Base-by-base conservation (phyloP, 2,329 filamentous ascomycete genomes). In the Neofusicoccum cordaticola region DNA sequence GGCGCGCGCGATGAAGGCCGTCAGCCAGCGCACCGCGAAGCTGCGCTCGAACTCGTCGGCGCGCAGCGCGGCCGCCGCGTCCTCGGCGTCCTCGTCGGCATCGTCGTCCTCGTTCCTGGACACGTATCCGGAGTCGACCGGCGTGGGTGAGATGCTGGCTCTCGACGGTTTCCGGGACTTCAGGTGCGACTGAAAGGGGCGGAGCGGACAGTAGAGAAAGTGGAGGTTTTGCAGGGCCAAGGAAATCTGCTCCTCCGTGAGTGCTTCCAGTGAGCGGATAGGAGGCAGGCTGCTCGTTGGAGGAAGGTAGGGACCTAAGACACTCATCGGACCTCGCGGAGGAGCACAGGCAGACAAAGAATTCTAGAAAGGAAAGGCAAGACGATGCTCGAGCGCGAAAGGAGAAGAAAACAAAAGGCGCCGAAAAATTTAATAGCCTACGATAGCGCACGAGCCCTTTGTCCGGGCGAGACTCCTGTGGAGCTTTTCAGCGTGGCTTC, bases 61-160 rank as follows among this genome's bases (percentile, higher is more conserved):
- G 34, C 75, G 73, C 2, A 77, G 68, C 9, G 70, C 67, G 11
- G 71, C 68, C 37, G 70, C 69, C 57, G 70, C 67, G 53, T 75
- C 71, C 50, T 42, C 74, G 69, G 58, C 17, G 37, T 31, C 17
- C n/a, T 65, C 44, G 27, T 17, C 41, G 15, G 68, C 65, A 1
- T 63, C 69, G 41, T 70, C 74, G 41, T 72, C 70, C 41, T 75
- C 73, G 41, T 74, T 72, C 34, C 71, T 67, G 8, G 75, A 76
- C 7, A 67, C 74, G 48, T 77, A 77, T 52, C 75, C 75, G 34
- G 75, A 77, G 56, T 77, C 75, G 1, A 69, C 71, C 62, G 69
- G 53, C 67, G 66, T 44, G 11, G 42, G 42, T 48, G 66, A 68
- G 44, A 53, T 63, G 67, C 60, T 61, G 65, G 37, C 22, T 17